phyloP scores from a whole-genome alignment of 371 early-diverging fungal genomes.

The Haplosporangium sp. region DNA sequence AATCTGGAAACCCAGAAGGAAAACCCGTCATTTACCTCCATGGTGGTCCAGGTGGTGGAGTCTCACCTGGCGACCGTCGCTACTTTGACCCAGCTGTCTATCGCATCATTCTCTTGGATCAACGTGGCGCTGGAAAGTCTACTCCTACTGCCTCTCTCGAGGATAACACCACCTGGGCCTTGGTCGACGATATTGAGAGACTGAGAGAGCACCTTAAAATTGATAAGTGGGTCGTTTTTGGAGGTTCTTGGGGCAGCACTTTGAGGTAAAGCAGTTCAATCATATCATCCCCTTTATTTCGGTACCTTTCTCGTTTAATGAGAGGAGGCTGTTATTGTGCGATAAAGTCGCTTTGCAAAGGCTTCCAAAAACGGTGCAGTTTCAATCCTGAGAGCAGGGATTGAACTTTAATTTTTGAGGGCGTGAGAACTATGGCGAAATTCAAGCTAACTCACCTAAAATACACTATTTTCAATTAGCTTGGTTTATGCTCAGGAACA shows the following conservation, averaged over 20 bases:
- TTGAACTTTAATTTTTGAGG: not conserved
- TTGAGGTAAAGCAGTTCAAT: conserved; percentile 35
- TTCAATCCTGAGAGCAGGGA: not conserved
- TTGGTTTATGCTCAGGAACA: conserved; percentile 72
- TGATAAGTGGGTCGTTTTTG: conserved; percentile 77
- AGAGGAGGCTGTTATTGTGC: too few species aligned
- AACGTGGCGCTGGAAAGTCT: conserved; percentile 73
- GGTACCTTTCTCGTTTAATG: too few species aligned
- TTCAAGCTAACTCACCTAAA: conserved; percentile 10
- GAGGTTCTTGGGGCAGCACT: conserved; percentile 64
- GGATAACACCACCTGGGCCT: conserved; percentile 67
- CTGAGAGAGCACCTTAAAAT: conserved; percentile 63
- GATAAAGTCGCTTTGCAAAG: not conserved
- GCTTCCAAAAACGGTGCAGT: conserved; percentile 24
- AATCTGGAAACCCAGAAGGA: conserved; percentile 57
- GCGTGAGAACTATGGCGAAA: conserved; percentile 13
- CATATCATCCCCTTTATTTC: not conserved
- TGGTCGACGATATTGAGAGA: conserved; percentile 72
- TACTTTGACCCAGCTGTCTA: conserved; percentile 73
- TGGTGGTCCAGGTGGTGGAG: conserved; percentile 64
- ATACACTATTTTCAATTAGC: conserved; percentile 51
- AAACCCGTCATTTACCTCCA: conserved; percentile 68
- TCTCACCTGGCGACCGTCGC: conserved; percentile 61
- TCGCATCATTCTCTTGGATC: conserved; percentile 71
- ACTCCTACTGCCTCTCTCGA: conserved; percentile 68